Percentiles rank a stretch among this genome's conserved stretches.
Conservation (phyloP, 2,329 filamentous ascomycete genomes). For the Sarocladiaceae sp. region DNA sequence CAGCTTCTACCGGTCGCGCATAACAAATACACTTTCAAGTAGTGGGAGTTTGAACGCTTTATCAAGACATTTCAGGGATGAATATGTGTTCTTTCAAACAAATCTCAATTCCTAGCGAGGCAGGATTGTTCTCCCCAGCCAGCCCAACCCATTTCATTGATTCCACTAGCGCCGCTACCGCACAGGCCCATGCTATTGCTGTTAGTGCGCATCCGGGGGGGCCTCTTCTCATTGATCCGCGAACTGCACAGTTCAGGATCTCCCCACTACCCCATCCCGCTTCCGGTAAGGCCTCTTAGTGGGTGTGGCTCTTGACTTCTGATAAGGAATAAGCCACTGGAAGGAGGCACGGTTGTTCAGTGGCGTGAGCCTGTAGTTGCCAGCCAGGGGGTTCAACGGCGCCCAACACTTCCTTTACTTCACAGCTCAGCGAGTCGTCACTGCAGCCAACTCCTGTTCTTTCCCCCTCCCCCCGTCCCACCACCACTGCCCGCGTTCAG, state of each 20-base stretch:
- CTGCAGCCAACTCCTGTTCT: not conserved
- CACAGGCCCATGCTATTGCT: not conserved
- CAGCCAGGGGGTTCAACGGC: not conserved
- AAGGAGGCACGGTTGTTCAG: too few relatives aligned
- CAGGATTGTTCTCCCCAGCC: too few relatives aligned
- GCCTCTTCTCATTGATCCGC: not conserved
- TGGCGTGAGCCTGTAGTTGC: not conserved
- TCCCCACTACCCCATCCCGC: not conserved
- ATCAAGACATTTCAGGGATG: too few relatives aligned
- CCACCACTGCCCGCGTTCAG: not conserved
- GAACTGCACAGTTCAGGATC: not conserved
- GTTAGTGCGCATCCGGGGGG: not conserved
- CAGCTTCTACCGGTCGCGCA: too few relatives aligned
- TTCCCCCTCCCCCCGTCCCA: not conserved
- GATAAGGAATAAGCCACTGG: not conserved
- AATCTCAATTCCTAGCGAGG: too few relatives aligned
- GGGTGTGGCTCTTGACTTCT: conserved; percentile 1
- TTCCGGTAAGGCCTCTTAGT: not conserved
- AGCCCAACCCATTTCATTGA: not conserved
- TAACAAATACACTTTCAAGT: too few relatives aligned
- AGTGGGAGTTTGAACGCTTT: too few relatives aligned
- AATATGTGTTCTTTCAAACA: too few relatives aligned
- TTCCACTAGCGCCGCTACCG: conserved; percentile 2
- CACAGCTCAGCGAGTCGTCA: not conserved
- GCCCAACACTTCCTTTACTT: not conserved